phyloP scores from a whole-genome alignment of 352 stramenopile genomes.

The Phytophthora meadii region DNA sequence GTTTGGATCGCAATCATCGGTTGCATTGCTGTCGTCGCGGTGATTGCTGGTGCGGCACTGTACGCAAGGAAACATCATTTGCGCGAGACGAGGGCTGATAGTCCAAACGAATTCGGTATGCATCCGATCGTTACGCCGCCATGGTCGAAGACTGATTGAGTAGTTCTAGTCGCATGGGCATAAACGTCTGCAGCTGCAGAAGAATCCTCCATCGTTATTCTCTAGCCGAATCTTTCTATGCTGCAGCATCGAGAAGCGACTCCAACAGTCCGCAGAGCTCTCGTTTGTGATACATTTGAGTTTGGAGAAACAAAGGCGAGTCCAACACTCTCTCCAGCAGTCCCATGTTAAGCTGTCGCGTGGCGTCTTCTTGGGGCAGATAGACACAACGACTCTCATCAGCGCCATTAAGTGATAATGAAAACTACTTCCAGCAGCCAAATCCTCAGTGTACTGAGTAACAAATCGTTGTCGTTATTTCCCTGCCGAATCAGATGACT shows the following conservation, averaged over 20 bases:
- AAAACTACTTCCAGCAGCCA: not conserved
- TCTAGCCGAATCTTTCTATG: constrained; percentile 41
- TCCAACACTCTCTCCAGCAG: constrained; percentile 53
- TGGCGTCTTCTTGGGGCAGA: constrained; percentile 55
- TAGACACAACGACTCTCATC: constrained; percentile 15
- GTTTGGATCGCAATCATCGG: constrained; percentile 27
- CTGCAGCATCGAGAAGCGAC: constrained; percentile 49
- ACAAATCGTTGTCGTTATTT: no score
- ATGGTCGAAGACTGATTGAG: constrained; percentile 18
- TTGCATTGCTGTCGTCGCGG: constrained; percentile 24
- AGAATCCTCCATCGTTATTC: not conserved
- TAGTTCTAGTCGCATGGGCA: no score
- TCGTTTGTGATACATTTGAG: constrained; percentile 61
- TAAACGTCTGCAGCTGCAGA: no score
- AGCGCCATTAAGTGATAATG: not conserved
- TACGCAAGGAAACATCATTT: constrained; percentile 28
- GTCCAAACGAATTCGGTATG: constrained; percentile 26
- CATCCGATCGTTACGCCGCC: constrained; percentile 32
- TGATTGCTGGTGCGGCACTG: constrained; percentile 21
- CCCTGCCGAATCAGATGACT: no score
- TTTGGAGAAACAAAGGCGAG: constrained; percentile 54
- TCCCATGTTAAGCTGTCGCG: constrained; percentile 50
- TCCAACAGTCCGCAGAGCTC: constrained; percentile 63
- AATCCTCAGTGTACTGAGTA: no score
- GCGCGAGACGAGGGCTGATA: constrained; percentile 1